These are phyloP conservation scores for Amanita subjunquillea DNA, from an alignment of 768 basidiomycete genomes.

Conservation along the genomic window DNA sequence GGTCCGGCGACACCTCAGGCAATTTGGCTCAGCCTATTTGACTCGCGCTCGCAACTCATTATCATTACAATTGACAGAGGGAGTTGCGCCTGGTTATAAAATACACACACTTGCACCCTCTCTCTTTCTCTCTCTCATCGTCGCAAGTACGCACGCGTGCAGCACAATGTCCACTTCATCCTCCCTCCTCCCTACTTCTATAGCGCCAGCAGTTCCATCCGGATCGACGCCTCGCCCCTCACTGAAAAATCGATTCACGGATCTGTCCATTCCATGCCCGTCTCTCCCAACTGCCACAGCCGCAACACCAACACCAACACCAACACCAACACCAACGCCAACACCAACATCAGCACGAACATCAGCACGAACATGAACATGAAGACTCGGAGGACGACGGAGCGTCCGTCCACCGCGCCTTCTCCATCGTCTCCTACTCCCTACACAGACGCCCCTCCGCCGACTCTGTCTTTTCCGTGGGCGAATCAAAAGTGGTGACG, in stretches of 20 bases:
- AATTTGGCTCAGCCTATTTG: background rate
- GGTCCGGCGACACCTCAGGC: background rate
- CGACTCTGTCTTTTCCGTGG: background rate
- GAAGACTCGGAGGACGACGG: background rate
- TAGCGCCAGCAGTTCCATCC: background rate
- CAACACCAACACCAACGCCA: background rate
- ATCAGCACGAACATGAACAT: background rate
- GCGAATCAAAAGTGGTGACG: background rate
- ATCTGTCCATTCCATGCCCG: too few species aligned
- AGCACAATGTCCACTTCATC: background rate
- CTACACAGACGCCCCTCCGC: background rate
- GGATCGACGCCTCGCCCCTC: background rate
- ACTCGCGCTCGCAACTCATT: background rate
- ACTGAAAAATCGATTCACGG: background rate
- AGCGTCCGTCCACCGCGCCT: background rate
- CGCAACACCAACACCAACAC: too few species aligned
- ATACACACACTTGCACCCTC: background rate
- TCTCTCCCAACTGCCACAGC: background rate
- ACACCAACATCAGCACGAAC: background rate
- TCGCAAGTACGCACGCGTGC: background rate
- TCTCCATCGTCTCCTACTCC: conserved; percentile 1
- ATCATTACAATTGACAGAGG: background rate
- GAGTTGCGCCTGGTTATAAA: background rate
- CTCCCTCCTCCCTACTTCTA: too few species aligned
- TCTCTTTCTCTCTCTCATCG: too few species aligned